A percentile compares a stretch with the other conserved stretches of the same genome.
Conservation (phyloP, 2,329 filamentous ascomycete genomes). For the Neonectria faginata region DNA sequence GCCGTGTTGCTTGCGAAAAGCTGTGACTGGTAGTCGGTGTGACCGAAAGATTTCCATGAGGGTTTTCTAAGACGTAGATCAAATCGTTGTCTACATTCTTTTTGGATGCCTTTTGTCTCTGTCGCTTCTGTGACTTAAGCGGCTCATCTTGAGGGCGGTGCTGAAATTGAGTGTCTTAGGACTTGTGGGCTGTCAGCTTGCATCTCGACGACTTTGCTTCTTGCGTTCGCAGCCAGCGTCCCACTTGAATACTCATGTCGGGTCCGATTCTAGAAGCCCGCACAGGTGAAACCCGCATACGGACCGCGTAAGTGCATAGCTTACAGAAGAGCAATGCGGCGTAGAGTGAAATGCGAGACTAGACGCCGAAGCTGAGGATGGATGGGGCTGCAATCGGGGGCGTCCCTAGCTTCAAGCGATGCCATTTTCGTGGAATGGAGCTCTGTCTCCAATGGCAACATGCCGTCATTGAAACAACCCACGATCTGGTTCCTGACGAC, state of each 20-base stretch:
- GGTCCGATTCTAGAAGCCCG: conserved; percentile 32
- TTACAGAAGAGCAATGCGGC: conserved; percentile 18
- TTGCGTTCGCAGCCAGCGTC: conserved; percentile 8
- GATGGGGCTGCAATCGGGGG: conserved; percentile 23
- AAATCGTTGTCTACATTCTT: conserved; percentile 10
- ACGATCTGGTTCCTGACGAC: not conserved
- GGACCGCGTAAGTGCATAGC: conserved; percentile 14
- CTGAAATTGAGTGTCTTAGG: not conserved
- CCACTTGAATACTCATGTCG: not conserved
- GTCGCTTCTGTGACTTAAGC: not conserved
- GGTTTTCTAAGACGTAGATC: conserved; percentile 1
- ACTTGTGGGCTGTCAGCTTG: not conserved
- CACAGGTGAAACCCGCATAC: conserved; percentile 27
- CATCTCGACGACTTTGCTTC: conserved; percentile 6
- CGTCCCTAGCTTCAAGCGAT: conserved; percentile 27
- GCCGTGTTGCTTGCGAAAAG: conserved; percentile 68
- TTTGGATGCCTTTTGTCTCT: not conserved
- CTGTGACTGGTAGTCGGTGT: conserved; percentile 71
- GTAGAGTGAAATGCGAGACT: conserved; percentile 31
- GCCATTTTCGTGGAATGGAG: conserved; percentile 25
- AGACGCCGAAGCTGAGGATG: conserved; percentile 18
- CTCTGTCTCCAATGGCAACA: conserved; percentile 42
- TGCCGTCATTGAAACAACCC: conserved; percentile 6
- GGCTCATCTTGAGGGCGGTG: not conserved
- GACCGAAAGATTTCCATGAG: not conserved